A percentile compares a stretch with the other conserved stretches of the same genome.
Conservation (phyloP, 805 yeast genomes). For the Yarrowia divulgata region DNA sequence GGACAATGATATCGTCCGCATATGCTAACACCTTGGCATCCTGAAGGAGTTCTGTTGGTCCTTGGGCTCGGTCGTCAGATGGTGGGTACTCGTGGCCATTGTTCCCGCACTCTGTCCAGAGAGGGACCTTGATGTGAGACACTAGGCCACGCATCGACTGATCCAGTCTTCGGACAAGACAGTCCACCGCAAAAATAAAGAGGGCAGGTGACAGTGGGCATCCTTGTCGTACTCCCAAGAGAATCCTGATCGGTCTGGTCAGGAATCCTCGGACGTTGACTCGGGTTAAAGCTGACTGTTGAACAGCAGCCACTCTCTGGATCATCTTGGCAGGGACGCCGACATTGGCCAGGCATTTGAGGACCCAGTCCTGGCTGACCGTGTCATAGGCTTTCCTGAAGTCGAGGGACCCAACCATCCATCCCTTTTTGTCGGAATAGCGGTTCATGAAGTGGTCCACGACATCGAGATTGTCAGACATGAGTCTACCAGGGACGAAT, state of each 20-base stretch:
- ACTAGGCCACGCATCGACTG: not conserved
- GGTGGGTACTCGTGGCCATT: not conserved
- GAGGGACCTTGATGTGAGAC: not conserved
- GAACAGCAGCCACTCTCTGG: not conserved
- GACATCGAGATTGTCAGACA: not conserved
- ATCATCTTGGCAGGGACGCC: not conserved
- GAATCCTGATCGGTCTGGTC: not conserved
- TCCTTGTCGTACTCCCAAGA: not conserved
- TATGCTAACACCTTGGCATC: not conserved
- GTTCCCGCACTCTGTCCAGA: too few relatives aligned
- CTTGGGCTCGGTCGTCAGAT: too few relatives aligned
- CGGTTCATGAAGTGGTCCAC: not conserved
- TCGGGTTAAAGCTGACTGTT: not conserved
- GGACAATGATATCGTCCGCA: not conserved
- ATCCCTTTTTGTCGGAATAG: not conserved
- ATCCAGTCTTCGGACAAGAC: not conserved
- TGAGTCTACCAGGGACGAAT: not conserved
- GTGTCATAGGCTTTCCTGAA: conserved; percentile 7
- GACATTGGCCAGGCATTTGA: not conserved
- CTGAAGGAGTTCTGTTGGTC: not conserved
- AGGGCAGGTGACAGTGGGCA: not conserved
- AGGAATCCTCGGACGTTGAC: not conserved
- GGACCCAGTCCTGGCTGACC: not conserved
- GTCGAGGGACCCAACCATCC: not conserved
- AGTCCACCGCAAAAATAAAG: not conserved